phyloP scores from a whole-genome alignment of 2,329 filamentous ascomycete genomes.

The Sarocladiaceae sp. region DNA sequence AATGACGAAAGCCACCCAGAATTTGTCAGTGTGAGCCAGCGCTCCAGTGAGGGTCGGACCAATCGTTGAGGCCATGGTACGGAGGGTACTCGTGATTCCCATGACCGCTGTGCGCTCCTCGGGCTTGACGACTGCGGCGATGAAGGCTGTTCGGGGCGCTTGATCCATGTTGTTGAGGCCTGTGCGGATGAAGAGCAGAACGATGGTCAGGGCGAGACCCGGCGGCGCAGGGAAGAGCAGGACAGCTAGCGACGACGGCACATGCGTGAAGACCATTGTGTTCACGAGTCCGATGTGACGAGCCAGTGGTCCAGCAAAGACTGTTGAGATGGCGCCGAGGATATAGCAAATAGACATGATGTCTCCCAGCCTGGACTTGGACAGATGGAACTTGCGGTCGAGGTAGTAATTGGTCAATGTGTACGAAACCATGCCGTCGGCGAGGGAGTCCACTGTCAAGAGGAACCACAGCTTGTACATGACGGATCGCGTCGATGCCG shows the following conservation, averaged over 20 bases:
- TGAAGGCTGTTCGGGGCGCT: conserved; percentile 61
- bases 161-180: conserved; percentile 68
- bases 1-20: conserved; percentile 60
- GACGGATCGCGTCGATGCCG: conserved; percentile 48
- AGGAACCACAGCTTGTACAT: conserved; percentile 65
- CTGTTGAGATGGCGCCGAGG: conserved; percentile 46
- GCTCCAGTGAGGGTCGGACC: conserved; percentile 53
- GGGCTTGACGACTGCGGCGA: conserved; percentile 61
- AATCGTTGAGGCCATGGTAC: conserved; percentile 53
- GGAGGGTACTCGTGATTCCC: conserved; percentile 60
- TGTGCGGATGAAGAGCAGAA: conserved; percentile 53
- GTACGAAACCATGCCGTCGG: conserved; percentile 61
- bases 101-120: conserved; percentile 66
- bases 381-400: conserved; percentile 49
- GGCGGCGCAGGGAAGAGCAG: conserved; percentile 54
- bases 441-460: conserved; percentile 59
- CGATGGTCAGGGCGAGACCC: conserved; percentile 45
- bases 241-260: conserved; percentile 59
- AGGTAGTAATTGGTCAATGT: conserved; percentile 56
- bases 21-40: conserved; percentile 46
- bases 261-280: conserved; percentile 60
- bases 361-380: conserved; percentile 56
- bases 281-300: conserved; percentile 58
- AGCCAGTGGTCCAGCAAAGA: conserved; percentile 55
- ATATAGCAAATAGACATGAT: conserved; percentile 52